phyloP scores from a whole-genome alignment of 2,329 filamentous ascomycete genomes.

The Sarocladium oryzae region DNA sequence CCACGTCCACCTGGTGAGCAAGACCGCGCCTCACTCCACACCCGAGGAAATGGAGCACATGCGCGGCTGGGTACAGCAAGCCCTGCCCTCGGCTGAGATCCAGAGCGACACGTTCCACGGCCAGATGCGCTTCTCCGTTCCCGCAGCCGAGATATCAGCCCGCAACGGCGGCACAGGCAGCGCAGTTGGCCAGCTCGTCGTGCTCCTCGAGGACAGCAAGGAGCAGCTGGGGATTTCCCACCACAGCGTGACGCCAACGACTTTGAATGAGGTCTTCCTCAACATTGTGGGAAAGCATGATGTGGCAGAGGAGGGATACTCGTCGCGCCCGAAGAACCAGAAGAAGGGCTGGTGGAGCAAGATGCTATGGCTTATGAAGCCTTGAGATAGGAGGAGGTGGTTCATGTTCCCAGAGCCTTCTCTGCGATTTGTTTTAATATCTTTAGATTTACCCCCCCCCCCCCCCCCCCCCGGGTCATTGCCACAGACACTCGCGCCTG shows the following conservation, averaged over 20 bases:
- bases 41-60: conserved; percentile 58
- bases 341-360: conserved; percentile 19
- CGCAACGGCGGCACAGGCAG: conserved; percentile 22
- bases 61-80: conserved; percentile 52
- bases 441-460: too few relatives aligned
- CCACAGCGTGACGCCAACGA: conserved; percentile 75
- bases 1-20: conserved; percentile 69
- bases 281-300: conserved; percentile 71
- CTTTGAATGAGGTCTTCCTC: conserved; percentile 82
- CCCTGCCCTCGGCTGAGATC: conserved; percentile 55
- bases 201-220: conserved; percentile 61
- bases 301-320: conserved; percentile 61
- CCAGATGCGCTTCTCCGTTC: conserved; percentile 21
- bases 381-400: too few relatives aligned
- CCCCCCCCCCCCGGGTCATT: too few relatives aligned
- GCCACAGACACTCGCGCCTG: too few relatives aligned
- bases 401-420: too few relatives aligned
- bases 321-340: conserved; percentile 15
- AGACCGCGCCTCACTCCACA: conserved; percentile 62
- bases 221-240: conserved; percentile 65
- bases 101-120: conserved; percentile 49
- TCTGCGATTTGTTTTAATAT: too few relatives aligned
- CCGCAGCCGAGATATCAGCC: conserved; percentile 18
- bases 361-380: conserved; percentile 8
- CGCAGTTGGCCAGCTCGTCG: conserved; percentile 61